Conservation (phyloP, 352 stramenopile genomes). For the Thraustotheca clavata region DNA sequence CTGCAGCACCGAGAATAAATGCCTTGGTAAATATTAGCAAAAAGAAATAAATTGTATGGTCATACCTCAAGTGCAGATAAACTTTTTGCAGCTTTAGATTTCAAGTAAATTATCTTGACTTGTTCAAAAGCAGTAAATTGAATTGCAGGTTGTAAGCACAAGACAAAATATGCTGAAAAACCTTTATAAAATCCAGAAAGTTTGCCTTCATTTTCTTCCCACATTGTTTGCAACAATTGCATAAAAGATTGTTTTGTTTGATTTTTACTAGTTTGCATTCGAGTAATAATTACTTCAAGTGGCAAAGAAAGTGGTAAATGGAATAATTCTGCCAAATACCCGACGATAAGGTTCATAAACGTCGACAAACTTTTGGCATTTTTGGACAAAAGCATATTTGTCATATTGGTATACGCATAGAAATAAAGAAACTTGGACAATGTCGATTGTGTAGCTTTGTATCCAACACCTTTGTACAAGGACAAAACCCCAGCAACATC, state of each 20-base stretch:
- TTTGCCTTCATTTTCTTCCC: slow-evolving; percentile 49
- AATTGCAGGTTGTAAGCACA: slow-evolving; percentile 96
- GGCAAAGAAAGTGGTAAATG: slow-evolving; percentile 78
- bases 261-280: slow-evolving; percentile 52
- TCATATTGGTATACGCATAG: slow-evolving; percentile 80
- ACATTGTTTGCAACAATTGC: slow-evolving; percentile 51
- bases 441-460: slow-evolving; percentile 75
- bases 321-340: slow-evolving; percentile 73
- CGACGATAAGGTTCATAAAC: slow-evolving; percentile 58
- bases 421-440: slow-evolving; percentile 88
- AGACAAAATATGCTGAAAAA: slow-evolving; percentile 87
- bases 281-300: slow-evolving; percentile 83
- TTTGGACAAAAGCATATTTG: slow-evolving; percentile 47
- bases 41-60: neutral
- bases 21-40: slow-evolving; percentile 47
- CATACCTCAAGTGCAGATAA: slow-evolving; percentile 61
- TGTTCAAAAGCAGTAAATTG: slow-evolving; percentile 96
- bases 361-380: slow-evolving; percentile 56
- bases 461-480: slow-evolving; percentile 75
- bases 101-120: slow-evolving; percentile 61
- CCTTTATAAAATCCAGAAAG: slow-evolving; percentile 77
- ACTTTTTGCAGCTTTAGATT: slow-evolving; percentile 37
- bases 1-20: slow-evolving; percentile 92
- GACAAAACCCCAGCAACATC: slow-evolving; percentile 34
- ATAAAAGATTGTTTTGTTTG: slow-evolving; percentile 29